Evolutionary conservation across 257 asterid genomes (phyloP), one percentile per base, ranked within the genome.

Genomic region (Penstemon davidsonii): DNA sequence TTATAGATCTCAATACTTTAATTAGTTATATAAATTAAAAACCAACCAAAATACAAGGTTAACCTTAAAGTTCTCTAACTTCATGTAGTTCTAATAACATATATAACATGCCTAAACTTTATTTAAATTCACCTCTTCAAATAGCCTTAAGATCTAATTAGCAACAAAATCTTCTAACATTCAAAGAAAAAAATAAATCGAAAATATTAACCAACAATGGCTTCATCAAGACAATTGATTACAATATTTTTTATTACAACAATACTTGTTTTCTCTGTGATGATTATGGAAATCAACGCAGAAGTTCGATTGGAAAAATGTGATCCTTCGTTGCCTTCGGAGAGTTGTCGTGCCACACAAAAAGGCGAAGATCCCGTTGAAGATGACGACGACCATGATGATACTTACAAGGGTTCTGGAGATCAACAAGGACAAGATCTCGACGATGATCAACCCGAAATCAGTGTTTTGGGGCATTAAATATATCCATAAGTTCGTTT

Each of bases 401-500:
- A 53, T 0, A 12, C 8, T 8, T 13, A 6, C 2, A 50, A 49
- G 15, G 5, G n/a, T 1, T 18, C 1, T 41, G 10, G 64, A 10
- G 45, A 60, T 1, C 33, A 25, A 3, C 54, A 37, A 0, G 80
- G 52, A 0, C 73, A 52, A 4, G 80, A 70, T 7, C 8, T 43
- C 0, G 62, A 60, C 0, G 73, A 60, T 5, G 73, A 70, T 39
- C 11, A 19, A 39, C 60, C 64, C 0, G 66, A 60, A 0, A 36
- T 70, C 12, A 45, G 52, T 0, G 76, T 76, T 38, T 5, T 76
- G 66, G 80, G 80, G 9, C 80, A 76, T 45, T 76, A 13, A 8
- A 11, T 9, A 7, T 12, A 55, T 5, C 9, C 4, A 9, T 0
- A 3, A 19, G 9, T 43, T 13, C 3, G 4, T 7, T 0, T 6